A percentile compares a stretch with the other conserved stretches of the same genome.
Evolutionary conservation across 2,329 filamentous ascomycete genomes (phyloP).

Genomic region (Thermomyces lanuginosus): DNA sequence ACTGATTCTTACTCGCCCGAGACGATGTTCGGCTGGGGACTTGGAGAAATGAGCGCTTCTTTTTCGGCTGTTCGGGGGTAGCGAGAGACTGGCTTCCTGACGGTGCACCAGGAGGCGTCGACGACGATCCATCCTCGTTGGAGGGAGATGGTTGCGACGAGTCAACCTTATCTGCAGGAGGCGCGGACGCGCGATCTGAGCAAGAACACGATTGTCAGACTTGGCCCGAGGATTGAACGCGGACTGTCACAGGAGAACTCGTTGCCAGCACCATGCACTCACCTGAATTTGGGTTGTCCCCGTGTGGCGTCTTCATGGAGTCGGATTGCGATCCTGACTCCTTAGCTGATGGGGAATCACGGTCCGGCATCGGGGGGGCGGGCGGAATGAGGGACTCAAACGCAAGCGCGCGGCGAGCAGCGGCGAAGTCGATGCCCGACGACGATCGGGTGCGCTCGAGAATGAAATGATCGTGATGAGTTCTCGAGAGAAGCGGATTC

Average conservation of each 20-base stretch:
- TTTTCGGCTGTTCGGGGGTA: slow-evolving; percentile 15
- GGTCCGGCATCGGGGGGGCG: slow-evolving; percentile 19
- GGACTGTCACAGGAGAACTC: too few relatives aligned
- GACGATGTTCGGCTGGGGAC: slow-evolving; percentile 25
- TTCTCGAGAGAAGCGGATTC: neutral
- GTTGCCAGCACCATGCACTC: slow-evolving; percentile 8
- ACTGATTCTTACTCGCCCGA: slow-evolving; percentile 19
- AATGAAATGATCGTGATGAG: neutral
- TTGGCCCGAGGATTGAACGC: too few relatives aligned
- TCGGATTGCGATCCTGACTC: slow-evolving; percentile 15
- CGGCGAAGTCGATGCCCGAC: slow-evolving; percentile 12
- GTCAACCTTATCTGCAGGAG: slow-evolving; percentile 4
- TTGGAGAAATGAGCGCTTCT: slow-evolving; percentile 21
- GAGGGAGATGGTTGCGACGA: slow-evolving; percentile 5
- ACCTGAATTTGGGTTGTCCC: slow-evolving; percentile 13
- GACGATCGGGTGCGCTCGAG: neutral
- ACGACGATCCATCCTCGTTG: slow-evolving; percentile 5
- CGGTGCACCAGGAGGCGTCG: slow-evolving; percentile 4
- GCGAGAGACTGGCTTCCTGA: slow-evolving; percentile 6
- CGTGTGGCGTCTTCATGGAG: slow-evolving; percentile 19
- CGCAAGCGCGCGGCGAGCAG: slow-evolving; percentile 5
- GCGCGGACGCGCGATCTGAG: slow-evolving; percentile 7
- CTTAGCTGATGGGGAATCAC: slow-evolving; percentile 16
- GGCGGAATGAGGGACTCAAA: slow-evolving; percentile 11
- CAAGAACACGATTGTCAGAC: slow-evolving; percentile 1